Percentiles rank a stretch among this genome's conserved stretches.
phyloP scores from a whole-genome alignment of 129 eudicot species.

The Artemisia tridentata region DNA sequence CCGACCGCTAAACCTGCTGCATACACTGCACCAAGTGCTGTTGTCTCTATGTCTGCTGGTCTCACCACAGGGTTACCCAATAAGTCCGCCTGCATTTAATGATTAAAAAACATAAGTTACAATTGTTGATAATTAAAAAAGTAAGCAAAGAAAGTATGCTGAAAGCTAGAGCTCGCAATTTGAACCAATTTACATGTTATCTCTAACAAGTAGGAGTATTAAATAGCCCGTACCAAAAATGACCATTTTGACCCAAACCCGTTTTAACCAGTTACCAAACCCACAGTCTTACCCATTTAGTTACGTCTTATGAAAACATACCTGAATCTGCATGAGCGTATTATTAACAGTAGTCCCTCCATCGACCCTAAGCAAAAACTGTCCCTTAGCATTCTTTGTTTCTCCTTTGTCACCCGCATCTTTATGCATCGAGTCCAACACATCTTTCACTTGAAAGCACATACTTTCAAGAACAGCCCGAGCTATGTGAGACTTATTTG shows the following conservation, averaged over 20 bases:
- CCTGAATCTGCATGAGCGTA: slow-evolving; percentile 95
- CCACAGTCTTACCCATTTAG: not conserved
- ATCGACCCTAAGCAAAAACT: slow-evolving; percentile 86
- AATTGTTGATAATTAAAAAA: not conserved
- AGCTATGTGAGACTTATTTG: slow-evolving; percentile 88
- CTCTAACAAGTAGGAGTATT: not conserved
- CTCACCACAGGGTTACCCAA: slow-evolving; percentile 82
- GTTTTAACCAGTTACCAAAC: slow-evolving; percentile 8
- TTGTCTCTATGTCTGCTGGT: slow-evolving; percentile 92
- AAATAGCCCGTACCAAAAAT: too few species aligned
- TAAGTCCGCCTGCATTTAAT: slow-evolving; percentile 67
- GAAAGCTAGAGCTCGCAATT: not conserved
- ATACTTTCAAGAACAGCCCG: slow-evolving; percentile 97
- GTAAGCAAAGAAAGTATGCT: not conserved
- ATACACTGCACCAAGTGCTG: slow-evolving; percentile 96
- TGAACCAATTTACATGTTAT: not conserved
- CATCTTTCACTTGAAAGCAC: slow-evolving; percentile 98
- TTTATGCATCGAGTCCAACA: slow-evolving; percentile 94
- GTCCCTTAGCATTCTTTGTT: slow-evolving; percentile 58
- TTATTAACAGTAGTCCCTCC: slow-evolving; percentile 91
- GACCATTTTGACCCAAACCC: not conserved
- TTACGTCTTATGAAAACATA: slow-evolving; percentile 11
- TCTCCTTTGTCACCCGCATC: slow-evolving; percentile 78
- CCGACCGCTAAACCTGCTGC: slow-evolving; percentile 97
- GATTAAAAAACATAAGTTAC: not conserved